Percentiles rank a stretch among this genome's conserved stretches.
Evolutionary conservation across 2,329 filamentous ascomycete genomes (phyloP).

Genomic region (Plenodomus lindquistii): DNA sequence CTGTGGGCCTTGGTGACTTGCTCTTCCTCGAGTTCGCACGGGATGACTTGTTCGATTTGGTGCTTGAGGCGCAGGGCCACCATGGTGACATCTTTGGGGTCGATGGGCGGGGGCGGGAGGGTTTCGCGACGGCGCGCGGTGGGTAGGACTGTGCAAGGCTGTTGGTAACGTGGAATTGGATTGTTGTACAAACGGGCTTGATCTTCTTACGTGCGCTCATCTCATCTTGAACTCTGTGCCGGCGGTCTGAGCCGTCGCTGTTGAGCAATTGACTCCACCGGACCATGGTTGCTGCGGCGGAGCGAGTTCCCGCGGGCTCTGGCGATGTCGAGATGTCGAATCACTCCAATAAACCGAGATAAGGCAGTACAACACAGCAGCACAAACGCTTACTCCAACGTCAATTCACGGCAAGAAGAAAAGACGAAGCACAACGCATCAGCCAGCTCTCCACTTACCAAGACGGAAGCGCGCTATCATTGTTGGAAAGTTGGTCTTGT

Average conservation of each 20-base stretch:
- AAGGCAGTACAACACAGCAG: background rate
- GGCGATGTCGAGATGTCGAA: constrained; percentile 2
- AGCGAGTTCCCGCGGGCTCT: background rate
- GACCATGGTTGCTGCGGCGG: constrained; percentile 37
- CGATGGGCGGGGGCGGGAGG: constrained; percentile 66
- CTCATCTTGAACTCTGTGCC: constrained; percentile 48
- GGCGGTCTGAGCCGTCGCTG: constrained; percentile 43
- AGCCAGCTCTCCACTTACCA: background rate
- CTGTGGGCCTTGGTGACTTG: constrained; percentile 80
- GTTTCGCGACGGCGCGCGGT: constrained; percentile 61
- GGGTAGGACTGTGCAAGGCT: constrained; percentile 62
- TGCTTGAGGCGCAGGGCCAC: constrained; percentile 87
- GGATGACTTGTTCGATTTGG: constrained; percentile 84
- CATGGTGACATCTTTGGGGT: constrained; percentile 81
- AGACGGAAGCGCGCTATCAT: background rate
- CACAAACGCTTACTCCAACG: background rate
- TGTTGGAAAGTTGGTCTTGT: constrained; percentile 23
- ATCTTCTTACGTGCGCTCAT: constrained; percentile 43
- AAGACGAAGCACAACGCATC: background rate
- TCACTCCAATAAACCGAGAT: too few relatives aligned
- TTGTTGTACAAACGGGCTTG: background rate
- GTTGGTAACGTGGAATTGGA: constrained; percentile 8
- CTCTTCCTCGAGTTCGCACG: constrained; percentile 82
- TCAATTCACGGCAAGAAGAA: background rate
- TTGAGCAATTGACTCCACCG: constrained; percentile 45